Evolutionary conservation across 192 early-diverging fungal genomes (phyloP).

Genomic region (Coemansia sp.): DNA sequence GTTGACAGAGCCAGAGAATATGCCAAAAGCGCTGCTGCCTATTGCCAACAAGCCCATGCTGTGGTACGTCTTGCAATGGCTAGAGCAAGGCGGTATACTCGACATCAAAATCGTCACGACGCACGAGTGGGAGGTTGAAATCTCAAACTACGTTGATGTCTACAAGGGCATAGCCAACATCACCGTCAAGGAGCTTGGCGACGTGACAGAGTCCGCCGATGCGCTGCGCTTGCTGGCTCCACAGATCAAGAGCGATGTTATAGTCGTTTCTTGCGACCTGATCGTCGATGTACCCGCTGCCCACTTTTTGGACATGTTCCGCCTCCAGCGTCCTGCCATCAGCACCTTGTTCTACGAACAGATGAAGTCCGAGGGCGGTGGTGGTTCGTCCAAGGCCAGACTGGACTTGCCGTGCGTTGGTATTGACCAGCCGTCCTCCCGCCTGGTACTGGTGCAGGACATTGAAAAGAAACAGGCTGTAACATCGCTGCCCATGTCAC

Average conservation of each 20-base stretch:
- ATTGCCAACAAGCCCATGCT: conserved; percentile 96
- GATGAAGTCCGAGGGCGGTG: conserved; percentile 72
- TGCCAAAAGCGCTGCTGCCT: conserved; percentile 94
- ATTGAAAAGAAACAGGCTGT: conserved; percentile 9
- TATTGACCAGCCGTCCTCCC: conserved; percentile 56
- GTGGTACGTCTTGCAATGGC: conserved; percentile 91
- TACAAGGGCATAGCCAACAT: conserved; percentile 64
- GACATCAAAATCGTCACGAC: conserved; percentile 79
- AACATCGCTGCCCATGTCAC: conserved; percentile 44
- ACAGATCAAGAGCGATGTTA: conserved; percentile 89
- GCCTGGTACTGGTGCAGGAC: conserved; percentile 49
- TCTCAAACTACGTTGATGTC: conserved; percentile 52
- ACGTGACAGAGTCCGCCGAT: conserved; percentile 80
- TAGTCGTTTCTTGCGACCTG: conserved; percentile 91
- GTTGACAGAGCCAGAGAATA: conserved; percentile 77
- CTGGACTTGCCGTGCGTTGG: conserved; percentile 36
- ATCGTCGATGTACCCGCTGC: conserved; percentile 84
- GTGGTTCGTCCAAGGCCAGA: conserved; percentile 48
- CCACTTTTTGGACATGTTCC: conserved; percentile 83
- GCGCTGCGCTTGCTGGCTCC: conserved; percentile 79
- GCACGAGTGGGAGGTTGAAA: conserved; percentile 66
- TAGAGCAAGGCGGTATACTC: conserved; percentile 80
- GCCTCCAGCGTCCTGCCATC: conserved; percentile 77
- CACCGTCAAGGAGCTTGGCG: conserved; percentile 48
- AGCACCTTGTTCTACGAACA: conserved; percentile 85